Evolutionary conservation across 2,329 filamentous ascomycete genomes (phyloP), one percentile per base, ranked within the genome.

Genomic region (Sporothrix luriei): DNA sequence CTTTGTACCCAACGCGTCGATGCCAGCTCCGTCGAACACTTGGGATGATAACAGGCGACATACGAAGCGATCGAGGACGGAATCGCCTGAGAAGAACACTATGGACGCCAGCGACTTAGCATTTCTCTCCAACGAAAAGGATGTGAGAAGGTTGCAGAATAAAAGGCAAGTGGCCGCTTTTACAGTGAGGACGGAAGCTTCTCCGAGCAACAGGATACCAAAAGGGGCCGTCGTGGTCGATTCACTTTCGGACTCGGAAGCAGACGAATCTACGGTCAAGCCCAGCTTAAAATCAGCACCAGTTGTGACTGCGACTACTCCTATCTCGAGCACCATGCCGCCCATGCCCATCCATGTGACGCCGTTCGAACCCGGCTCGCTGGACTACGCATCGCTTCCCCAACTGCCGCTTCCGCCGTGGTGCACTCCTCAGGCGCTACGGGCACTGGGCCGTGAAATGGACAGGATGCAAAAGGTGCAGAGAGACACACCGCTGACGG

Each of bases 381-480:
- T 97, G 7, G 84, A 92, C 71, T 82, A 87, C 61, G 80, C 78
- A 0, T 84, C 80, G 0, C 81, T 97, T 6, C 88, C 88, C 0
- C 83, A 88, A 69, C 84, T 97, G n/a, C 79, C 83, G 1, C 79
- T 85, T 9, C 91, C 92, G 0, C 78, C 81, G 1, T 92, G 91
- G 79, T 90, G 91, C 5, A 89, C 87, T 0, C 76, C 80, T 0
- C 73, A 78, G 1, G 90, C 90, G 0, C 89, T 88, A 2, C 88
- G 84, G 75, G 80, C 85, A 3, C 82, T 95, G 0, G 85, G 87
- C 71, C 83, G 82, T 52, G 90, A 93, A 73, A 83, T 97, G 57
- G 84, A 83, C 68, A 82, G 83, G 10, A 81, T 94, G 0, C 80
- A 91, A 46, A 85, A 86, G 70, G 78, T 88, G 1, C 93, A 97